Percentiles rank a stretch among this genome's conserved stretches.
phyloP scores from a whole-genome alignment of 2,329 filamentous ascomycete species.

The Aureobasidium vineae region DNA sequence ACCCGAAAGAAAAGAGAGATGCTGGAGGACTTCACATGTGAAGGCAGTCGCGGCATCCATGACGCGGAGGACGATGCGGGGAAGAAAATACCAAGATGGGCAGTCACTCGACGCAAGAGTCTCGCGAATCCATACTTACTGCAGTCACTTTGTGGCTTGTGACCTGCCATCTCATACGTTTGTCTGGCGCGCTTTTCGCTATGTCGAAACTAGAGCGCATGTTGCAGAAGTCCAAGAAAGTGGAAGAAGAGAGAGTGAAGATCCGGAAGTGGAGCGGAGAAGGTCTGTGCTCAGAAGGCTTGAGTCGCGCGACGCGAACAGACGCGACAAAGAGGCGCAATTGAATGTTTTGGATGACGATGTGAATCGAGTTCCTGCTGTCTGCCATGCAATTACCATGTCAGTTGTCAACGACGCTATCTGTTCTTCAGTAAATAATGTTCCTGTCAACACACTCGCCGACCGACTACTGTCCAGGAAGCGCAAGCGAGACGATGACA shows the following conservation, averaged over 20 bases:
- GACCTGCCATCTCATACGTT: too few relatives aligned
- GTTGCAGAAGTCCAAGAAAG: not conserved
- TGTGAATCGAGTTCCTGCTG: not conserved
- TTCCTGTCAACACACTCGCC: not conserved
- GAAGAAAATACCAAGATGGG: not conserved
- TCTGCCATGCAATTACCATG: conserved; percentile 16
- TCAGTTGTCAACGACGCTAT: conserved; percentile 16
- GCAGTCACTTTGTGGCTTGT: too few relatives aligned
- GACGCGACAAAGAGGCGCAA: not conserved
- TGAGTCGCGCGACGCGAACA: not conserved
- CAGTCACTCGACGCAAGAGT: not conserved
- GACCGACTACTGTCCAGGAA: conserved; percentile 19
- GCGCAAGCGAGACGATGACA: conserved; percentile 10
- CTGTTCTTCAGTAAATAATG: not conserved
- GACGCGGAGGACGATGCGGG: conserved; percentile 7
- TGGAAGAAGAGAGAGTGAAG: not conserved
- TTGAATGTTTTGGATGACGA: conserved; percentile 10
- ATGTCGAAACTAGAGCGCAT: not conserved
- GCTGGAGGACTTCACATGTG: not conserved
- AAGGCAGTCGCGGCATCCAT: not conserved
- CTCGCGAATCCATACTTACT: too few relatives aligned
- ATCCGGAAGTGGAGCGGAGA: not conserved
- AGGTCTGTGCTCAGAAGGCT: conserved; percentile 10
- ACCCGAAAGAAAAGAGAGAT: not conserved
- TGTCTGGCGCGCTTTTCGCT: too few relatives aligned